A percentile compares a stretch with the other conserved stretches of the same genome.
phyloP scores from a whole-genome alignment of 1,284 basidiomycete genomes.

The Marasmius fiardii region DNA sequence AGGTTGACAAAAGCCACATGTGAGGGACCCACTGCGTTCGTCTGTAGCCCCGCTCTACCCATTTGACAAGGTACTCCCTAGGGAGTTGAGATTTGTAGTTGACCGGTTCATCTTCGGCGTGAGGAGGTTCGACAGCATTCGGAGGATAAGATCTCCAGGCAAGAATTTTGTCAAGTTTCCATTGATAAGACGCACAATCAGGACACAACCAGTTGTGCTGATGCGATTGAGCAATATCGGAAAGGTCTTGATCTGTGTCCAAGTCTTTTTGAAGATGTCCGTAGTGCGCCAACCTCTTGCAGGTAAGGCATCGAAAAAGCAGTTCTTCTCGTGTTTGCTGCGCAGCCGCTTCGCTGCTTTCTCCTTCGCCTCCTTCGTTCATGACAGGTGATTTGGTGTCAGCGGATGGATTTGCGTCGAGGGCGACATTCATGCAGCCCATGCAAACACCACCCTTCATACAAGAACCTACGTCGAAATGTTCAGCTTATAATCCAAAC shows the following conservation, averaged over 20 bases:
- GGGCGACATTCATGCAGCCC: slow-evolving; percentile 60
- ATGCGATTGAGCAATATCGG: slow-evolving; percentile 59
- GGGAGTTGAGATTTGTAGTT: slow-evolving; percentile 63
- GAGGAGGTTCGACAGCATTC: slow-evolving; percentile 50
- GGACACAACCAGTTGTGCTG: slow-evolving; percentile 77
- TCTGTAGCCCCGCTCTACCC: slow-evolving; percentile 72
- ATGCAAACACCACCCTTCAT: slow-evolving; percentile 75
- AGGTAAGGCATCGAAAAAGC: slow-evolving; percentile 78
- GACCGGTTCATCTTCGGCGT: slow-evolving; percentile 37
- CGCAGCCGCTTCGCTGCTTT: slow-evolving; percentile 11
- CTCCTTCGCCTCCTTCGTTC: background rate
- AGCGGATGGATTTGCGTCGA: slow-evolving; percentile 38
- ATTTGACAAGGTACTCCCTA: slow-evolving; percentile 90
- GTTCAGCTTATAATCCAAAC: background rate
- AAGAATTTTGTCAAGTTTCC: slow-evolving; percentile 80
- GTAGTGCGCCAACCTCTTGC: slow-evolving; percentile 81
- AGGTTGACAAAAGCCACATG: slow-evolving; percentile 76
- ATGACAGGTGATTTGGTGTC: slow-evolving; percentile 14
- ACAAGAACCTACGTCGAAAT: slow-evolving; percentile 45
- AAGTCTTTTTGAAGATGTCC: slow-evolving; percentile 60
- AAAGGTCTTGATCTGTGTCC: slow-evolving; percentile 33
- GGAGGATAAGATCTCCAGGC: slow-evolving; percentile 85
- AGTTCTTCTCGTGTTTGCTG: slow-evolving; percentile 38
- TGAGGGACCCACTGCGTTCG: slow-evolving; percentile 87
- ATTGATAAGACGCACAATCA: slow-evolving; percentile 75